Evolutionary conservation across 352 stramenopile species (phyloP), one percentile per base, ranked within the genome.

Genomic region (Phytophthora ohioensis): DNA sequence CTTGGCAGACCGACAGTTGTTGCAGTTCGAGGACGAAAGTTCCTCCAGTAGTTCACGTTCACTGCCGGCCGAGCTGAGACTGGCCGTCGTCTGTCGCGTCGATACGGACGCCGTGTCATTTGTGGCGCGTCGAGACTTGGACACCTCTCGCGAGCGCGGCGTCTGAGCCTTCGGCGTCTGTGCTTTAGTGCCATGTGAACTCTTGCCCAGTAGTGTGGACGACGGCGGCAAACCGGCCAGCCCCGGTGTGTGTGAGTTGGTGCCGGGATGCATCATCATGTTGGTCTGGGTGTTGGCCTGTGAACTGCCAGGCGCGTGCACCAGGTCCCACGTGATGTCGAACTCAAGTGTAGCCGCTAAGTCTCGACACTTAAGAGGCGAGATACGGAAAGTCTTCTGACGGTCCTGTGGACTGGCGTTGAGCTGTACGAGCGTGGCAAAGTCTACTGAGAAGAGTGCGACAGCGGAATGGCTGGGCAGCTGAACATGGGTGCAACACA

Each of bases 381-480:
- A 82, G 43, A 94, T 66, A 51, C 74, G 82, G 71, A 90, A 92
- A 42, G 74, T 66, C 46, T 87, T 86, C 32, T 85, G 81, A 5
- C 74, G 68, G 17, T 81, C 76, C 7, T 78, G 63, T 2, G 64
- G 42, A 17, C 32, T 69, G 17, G 73, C 71, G 64, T 84, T 71
- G 12, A 75, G 82, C 57, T 91, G 73, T 31, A 94, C 82, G 62
- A 94, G 73, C 21, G 86, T 74, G 4, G 86, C 82, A 58, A 94
- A 94, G 69, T 94, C 86, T 31, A 94, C 27, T 1, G 78, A 79
- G 68, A 94, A 94, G 38, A 94, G 76, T 35, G 86, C 86, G 27
- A 94, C 86, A 32, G 86, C 86, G 48, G 86, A 92, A 72, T 94
- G 84, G 46, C 86, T 94, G 12, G 86, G 86, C n/a, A 94, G 75